These are phyloP conservation scores for Withania somnifera DNA, from an alignment of 305 asterid genomes.

Conservation along the genomic window DNA sequence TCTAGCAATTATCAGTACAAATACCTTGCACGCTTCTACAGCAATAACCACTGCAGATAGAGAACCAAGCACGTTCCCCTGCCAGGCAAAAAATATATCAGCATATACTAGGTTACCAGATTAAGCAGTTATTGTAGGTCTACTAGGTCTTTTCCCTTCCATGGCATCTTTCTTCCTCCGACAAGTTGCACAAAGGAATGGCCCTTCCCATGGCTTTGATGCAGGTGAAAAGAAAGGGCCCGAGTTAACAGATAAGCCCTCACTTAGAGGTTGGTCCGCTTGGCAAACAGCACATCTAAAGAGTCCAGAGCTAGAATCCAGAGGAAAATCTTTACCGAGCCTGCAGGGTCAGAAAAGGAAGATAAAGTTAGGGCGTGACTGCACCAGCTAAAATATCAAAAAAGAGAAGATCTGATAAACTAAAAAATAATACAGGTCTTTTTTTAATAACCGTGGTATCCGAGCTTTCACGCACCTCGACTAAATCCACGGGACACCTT, in stretches of 20 bases:
- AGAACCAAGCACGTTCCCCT: slow-evolving; percentile 24
- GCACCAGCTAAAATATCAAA: not conserved
- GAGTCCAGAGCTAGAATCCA: slow-evolving; percentile 62
- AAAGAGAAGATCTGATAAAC: not conserved
- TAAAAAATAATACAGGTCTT: not conserved
- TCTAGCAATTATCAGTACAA: slow-evolving; percentile 16
- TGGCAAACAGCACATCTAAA: slow-evolving; percentile 95
- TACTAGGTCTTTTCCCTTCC: slow-evolving; percentile 47
- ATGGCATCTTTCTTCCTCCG: slow-evolving; percentile 50
- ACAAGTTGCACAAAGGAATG: slow-evolving; percentile 86
- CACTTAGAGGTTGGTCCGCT: slow-evolving; percentile 70
- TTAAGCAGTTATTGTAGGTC: slow-evolving; percentile 26
- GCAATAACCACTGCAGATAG: slow-evolving; percentile 9
- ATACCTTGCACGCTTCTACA: slow-evolving; percentile 25
- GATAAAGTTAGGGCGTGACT: not conserved
- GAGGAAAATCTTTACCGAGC: slow-evolving; percentile 83
- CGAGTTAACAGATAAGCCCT: slow-evolving; percentile 76
- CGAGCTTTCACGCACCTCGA: too few species aligned
- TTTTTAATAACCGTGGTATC: too few species aligned
- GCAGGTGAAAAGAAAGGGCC: slow-evolving; percentile 86
- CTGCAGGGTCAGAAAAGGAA: slow-evolving; percentile 26
- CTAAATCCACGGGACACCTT: too few species aligned
- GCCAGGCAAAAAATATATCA: slow-evolving; percentile 24
- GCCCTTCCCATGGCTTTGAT: slow-evolving; percentile 95
- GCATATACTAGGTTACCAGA: slow-evolving; percentile 19